Evolutionary conservation across 2,329 filamentous ascomycete species (phyloP).

Genomic region (Ophiosphaerella korrae): DNA sequence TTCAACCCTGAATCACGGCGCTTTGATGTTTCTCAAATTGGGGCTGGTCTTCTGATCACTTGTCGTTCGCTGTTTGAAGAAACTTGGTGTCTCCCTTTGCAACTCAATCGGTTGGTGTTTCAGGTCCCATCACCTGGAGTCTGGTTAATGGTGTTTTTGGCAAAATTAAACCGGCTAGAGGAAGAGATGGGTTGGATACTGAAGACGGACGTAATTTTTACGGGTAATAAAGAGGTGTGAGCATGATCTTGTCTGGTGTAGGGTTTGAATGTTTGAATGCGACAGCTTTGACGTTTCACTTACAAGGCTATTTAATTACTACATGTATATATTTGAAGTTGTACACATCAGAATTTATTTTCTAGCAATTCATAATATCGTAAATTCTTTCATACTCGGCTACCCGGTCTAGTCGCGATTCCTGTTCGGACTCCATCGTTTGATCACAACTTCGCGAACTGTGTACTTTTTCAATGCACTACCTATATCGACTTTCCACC

Average conservation of each 20-base stretch:
- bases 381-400: background rate
- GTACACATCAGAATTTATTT: too few relatives aligned
- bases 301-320: too few relatives aligned
- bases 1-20: slow-evolving; percentile 6
- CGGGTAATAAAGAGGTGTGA: background rate
- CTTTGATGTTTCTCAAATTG: slow-evolving; percentile 17
- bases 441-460: slow-evolving; percentile 79
- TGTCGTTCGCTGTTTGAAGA: slow-evolving; percentile 19
- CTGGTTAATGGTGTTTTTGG: slow-evolving; percentile 1
- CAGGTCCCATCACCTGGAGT: background rate
- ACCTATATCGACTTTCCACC: slow-evolving; percentile 60
- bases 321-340: too few relatives aligned
- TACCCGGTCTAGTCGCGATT: slow-evolving; percentile 61
- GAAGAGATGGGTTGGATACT: slow-evolving; percentile 4
- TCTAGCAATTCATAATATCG: too few relatives aligned
- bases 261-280: too few relatives aligned
- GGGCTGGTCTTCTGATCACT: slow-evolving; percentile 14
- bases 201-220: background rate
- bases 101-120: slow-evolving; percentile 15
- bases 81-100: slow-evolving; percentile 15
- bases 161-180: slow-evolving; percentile 2
- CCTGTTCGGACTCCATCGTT: slow-evolving; percentile 83
- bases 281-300: too few relatives aligned
- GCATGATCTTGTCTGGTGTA: background rate
- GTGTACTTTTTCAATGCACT: slow-evolving; percentile 70